Evolutionary conservation across 306 rosid species (phyloP), one percentile per base, ranked within the genome.

Genomic region (Cucurbita moschata): DNA sequence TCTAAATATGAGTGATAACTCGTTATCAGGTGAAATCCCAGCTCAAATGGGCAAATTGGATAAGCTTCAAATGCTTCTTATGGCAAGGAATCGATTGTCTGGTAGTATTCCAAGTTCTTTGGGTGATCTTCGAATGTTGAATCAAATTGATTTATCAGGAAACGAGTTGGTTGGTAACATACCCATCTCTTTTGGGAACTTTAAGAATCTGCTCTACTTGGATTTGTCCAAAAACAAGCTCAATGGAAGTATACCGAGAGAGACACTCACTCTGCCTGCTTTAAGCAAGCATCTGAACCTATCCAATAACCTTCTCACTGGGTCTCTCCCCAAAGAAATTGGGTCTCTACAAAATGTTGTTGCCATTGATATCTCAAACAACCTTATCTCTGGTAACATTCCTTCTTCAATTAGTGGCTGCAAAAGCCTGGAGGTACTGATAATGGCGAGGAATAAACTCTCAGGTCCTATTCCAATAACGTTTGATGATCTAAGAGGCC

Each of bases 181-280:
- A 63, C 91, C 91, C 5, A 23, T 4, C 12, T 75, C 76, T 79
- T 84, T 91, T 79, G 88, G 80, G 0, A 81, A 80, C 63, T 84
- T 84, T 57, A 77, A 76, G 54, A 78, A 46, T 11, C 61, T 90
- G 42, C 82, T 83, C 67, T 83, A 67, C 40, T 69, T 90, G 89
- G 90, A 88, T 65, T 78, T 90, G 11, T 88, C 92, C 60, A 77
- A 74, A 79, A 91, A 91, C 77, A 75, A 52, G 72, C 88, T 91
- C 76, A 79, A 75, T 35, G 96, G 90, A 73, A 84, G 81, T 83
- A 84, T 91, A 63, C 86, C 90, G 13, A 37, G 19, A 75, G 88
- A 84, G 79, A 54, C 80, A 23, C 78, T 88, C 69, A 81, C 78
- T 37, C 84, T 88, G 54, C 83, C 82, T 10, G 75, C 77, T 77